A percentile compares a stretch with the other conserved stretches of the same genome.
Conservation (phyloP, 352 stramenopile genomes). For the Hyaloperonospora brassicae region DNA sequence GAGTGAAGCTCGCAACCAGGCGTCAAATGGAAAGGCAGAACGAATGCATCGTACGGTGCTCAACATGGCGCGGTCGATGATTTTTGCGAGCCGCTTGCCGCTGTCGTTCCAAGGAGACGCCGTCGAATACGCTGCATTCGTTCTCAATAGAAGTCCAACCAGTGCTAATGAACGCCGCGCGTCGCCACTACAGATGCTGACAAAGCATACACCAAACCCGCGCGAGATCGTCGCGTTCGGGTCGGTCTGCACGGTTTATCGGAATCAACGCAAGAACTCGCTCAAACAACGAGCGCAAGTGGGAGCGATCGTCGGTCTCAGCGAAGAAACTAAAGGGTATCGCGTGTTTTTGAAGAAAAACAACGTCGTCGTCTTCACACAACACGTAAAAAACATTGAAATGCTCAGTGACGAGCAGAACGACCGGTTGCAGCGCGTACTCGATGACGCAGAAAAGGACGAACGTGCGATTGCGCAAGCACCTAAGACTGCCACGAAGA, state of each 20-base stretch:
- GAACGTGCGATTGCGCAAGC: no score
- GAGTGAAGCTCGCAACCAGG: background rate
- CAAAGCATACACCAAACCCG: background rate
- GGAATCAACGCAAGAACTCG: background rate
- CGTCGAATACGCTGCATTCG: constrained; percentile 1
- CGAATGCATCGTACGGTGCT: background rate
- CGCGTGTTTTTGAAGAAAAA: background rate
- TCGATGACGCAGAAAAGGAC: no score
- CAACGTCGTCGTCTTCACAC: background rate
- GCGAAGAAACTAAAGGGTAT: background rate
- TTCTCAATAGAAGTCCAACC: background rate
- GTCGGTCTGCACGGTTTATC: background rate
- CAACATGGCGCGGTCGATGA: background rate
- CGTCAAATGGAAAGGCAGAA: background rate
- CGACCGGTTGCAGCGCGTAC: no score
- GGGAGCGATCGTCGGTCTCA: background rate
- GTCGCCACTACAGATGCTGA: background rate
- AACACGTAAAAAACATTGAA: background rate
- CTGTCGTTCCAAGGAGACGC: background rate
- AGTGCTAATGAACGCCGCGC: background rate
- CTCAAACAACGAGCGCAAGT: background rate
- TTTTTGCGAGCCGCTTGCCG: background rate
- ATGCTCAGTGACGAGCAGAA: background rate
- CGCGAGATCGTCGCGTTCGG: background rate
- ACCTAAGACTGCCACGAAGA: no score